Evolutionary conservation across 1,284 basidiomycete species (phyloP).

Genomic region (Athelia sp.): DNA sequence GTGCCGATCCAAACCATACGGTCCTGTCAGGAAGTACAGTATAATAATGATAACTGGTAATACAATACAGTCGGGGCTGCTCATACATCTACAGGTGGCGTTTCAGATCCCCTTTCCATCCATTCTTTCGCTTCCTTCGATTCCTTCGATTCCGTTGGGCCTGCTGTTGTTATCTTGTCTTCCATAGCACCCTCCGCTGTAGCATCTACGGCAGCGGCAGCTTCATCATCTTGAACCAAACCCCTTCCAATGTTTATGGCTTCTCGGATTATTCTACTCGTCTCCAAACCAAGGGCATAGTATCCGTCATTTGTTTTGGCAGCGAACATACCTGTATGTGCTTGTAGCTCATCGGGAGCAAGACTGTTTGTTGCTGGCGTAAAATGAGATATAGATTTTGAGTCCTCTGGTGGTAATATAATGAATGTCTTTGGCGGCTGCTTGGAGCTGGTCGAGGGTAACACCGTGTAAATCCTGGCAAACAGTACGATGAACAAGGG

Average conservation of each 20-base stretch:
- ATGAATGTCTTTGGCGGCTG: constrained; percentile 67
- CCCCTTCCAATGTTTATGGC: constrained; percentile 33
- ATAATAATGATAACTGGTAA: no score
- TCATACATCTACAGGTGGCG: no score
- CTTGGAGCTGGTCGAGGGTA: constrained; percentile 58
- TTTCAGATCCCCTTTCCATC: neutral
- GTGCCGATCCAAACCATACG: no score
- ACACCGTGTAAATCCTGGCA: constrained; percentile 71
- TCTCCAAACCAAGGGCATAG: constrained; percentile 76
- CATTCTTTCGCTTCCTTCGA: constrained; percentile 1
- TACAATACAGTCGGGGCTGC: no score
- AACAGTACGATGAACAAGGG: neutral
- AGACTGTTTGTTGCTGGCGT: constrained; percentile 58
- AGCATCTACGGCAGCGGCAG: constrained; percentile 3
- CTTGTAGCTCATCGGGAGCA: constrained; percentile 78
- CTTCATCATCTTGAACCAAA: constrained; percentile 8
- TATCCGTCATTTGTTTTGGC: constrained; percentile 84
- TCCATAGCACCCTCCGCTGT: constrained; percentile 7
- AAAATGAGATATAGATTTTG: constrained; percentile 53
- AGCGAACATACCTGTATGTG: constrained; percentile 89
- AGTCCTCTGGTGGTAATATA: constrained; percentile 57
- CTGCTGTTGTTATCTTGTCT: neutral
- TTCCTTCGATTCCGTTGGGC: neutral
- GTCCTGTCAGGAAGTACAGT: no score
- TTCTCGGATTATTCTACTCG: constrained; percentile 55